Percentiles rank a stretch among this genome's conserved stretches.
Evolutionary conservation across 495 filamentous ascomycete species (phyloP).

Genomic region (Tuber melanosporum): DNA sequence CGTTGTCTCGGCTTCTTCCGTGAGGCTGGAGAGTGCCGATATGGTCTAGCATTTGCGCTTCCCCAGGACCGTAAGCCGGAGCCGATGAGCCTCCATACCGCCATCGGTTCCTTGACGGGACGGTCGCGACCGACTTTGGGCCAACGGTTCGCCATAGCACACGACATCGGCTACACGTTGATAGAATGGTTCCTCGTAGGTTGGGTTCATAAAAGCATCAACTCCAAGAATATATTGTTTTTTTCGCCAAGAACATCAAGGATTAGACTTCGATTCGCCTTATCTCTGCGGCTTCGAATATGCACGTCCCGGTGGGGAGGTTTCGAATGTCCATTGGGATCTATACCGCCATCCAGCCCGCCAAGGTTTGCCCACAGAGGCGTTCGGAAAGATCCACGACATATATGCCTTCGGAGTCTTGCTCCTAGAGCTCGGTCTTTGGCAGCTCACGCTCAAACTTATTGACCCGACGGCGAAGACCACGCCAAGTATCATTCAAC

Average conservation of each 20-base stretch:
- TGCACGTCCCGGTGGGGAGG: conserved; percentile 7
- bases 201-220: conserved; percentile 44
- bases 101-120: neutral
- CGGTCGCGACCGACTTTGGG: conserved; percentile 14
- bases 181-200: conserved; percentile 36
- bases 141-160: conserved; percentile 19
- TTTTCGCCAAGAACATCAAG: conserved; percentile 23
- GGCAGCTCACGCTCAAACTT: conserved; percentile 10
- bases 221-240: conserved; percentile 43
- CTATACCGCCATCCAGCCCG: conserved; percentile 37
- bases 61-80: conserved; percentile 3
- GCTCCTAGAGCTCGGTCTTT: conserved; percentile 39
- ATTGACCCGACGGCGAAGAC: neutral
- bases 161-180: conserved; percentile 17
- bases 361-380: conserved; percentile 25
- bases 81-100: conserved; percentile 10
- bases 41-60: conserved; percentile 13
- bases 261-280: conserved; percentile 14
- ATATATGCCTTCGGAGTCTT: conserved; percentile 41
- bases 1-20: conserved; percentile 22
- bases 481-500: conserved; percentile 6
- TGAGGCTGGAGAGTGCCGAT: conserved; percentile 10
- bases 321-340: conserved; percentile 9
- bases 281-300: conserved; percentile 28
- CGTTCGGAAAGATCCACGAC: conserved; percentile 36